A percentile compares a stretch with the other conserved stretches of the same genome.
Evolutionary conservation across 1,284 basidiomycete species (phyloP).

Genomic region (Leccinum griseonigrum): DNA sequence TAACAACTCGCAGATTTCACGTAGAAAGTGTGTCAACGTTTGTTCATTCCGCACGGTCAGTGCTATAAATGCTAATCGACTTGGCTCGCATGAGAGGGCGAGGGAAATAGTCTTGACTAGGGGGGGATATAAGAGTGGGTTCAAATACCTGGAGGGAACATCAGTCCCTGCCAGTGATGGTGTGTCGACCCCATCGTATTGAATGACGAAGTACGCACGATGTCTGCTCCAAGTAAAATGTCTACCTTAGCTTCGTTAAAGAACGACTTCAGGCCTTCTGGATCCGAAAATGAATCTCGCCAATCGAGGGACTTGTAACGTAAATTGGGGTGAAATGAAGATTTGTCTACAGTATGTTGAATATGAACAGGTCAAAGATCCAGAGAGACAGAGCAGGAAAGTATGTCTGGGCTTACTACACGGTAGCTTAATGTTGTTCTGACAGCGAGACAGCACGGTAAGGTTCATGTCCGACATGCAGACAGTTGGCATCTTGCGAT

Average conservation of each 20-base stretch:
- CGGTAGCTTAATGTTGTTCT: conserved; percentile 51
- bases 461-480: conserved; percentile 66
- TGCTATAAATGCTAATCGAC: conserved; percentile 50
- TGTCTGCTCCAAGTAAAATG: conserved; percentile 67
- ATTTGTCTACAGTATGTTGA: conserved; percentile 42
- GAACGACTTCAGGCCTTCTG: conserved; percentile 20
- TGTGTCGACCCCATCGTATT: not conserved
- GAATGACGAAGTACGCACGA: conserved; percentile 41
- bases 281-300: conserved; percentile 49
- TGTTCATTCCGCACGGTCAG: conserved; percentile 51
- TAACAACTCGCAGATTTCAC: conserved; percentile 35
- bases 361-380: not conserved
- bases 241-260: conserved; percentile 47
- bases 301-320: conserved; percentile 56
- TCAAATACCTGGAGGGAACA: conserved; percentile 60
- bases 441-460: conserved; percentile 61
- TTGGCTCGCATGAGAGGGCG: conserved; percentile 36
- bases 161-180: not conserved
- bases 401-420: conserved; percentile 52
- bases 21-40: conserved; percentile 42
- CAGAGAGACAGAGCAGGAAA: not conserved
- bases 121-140: conserved; percentile 53
- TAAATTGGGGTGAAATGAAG: conserved; percentile 46
- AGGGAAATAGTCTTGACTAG: conserved; percentile 52
- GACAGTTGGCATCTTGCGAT: conserved; percentile 28